Conservation (phyloP, 2,329 filamentous ascomycete species). For the Zalaria obscura region DNA sequence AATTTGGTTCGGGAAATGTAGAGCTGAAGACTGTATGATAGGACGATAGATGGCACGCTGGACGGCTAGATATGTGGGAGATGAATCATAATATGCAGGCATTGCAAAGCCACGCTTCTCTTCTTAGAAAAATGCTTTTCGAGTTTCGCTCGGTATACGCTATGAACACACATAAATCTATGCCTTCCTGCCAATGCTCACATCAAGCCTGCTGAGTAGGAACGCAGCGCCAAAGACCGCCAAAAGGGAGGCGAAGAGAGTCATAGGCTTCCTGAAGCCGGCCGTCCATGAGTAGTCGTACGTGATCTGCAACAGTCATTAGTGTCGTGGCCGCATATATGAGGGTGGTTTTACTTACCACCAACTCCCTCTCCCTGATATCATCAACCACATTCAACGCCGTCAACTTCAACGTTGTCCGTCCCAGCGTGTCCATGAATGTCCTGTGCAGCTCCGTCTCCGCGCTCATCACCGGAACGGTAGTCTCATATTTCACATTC, state of each 20-base stretch:
- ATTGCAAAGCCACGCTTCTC: no score
- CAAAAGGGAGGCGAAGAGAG: constrained; percentile 61
- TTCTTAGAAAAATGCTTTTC: no score
- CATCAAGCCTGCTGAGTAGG: constrained; percentile 63
- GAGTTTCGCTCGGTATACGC: no score
- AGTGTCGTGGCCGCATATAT: background rate
- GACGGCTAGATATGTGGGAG: no score
- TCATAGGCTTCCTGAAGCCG: constrained; percentile 70
- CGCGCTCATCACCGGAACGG: constrained; percentile 54
- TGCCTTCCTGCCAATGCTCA: constrained; percentile 50
- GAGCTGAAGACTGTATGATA: no score
- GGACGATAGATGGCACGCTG: no score
- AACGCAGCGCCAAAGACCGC: constrained; percentile 62
- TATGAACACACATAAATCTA: background rate
- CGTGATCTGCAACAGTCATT: constrained; percentile 37
- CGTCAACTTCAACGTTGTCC: constrained; percentile 66
- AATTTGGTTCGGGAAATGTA: no score
- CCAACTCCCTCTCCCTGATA: constrained; percentile 64
- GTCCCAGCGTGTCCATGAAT: constrained; percentile 85
- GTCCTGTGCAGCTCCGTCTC: constrained; percentile 60
- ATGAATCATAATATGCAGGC: no score
- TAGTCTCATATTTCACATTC: constrained; percentile 66
- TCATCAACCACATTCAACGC: constrained; percentile 85
- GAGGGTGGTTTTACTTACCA: constrained; percentile 32
- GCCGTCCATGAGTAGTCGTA: constrained; percentile 72